Evolutionary conservation across 179 eudicot genomes (phyloP).

Genomic region (Silene noctiflora): DNA sequence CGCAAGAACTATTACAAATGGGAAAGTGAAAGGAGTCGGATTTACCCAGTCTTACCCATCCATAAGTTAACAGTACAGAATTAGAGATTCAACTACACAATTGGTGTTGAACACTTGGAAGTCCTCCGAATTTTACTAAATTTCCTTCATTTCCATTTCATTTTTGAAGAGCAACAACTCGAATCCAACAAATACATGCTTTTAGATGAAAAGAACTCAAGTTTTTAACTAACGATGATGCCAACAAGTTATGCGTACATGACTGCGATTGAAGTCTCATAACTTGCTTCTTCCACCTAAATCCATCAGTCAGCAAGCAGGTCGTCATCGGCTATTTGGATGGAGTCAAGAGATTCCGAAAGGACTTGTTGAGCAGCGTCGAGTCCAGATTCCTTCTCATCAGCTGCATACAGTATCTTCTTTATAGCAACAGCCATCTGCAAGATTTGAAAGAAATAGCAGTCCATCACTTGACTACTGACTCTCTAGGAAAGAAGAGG

Average conservation of each 20-base stretch:
- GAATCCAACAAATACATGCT: neutral
- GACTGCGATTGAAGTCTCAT: neutral
- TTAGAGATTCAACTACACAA: no score
- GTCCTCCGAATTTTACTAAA: neutral
- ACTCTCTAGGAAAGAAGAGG: slow-evolving; percentile 45
- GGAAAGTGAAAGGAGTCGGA: no score
- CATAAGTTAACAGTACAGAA: no score
- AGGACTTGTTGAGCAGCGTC: slow-evolving; percentile 58
- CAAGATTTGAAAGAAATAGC: slow-evolving; percentile 13
- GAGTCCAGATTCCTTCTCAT: slow-evolving; percentile 59
- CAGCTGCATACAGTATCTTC: slow-evolving; percentile 80
- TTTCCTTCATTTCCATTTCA: slow-evolving; percentile 6
- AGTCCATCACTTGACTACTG: slow-evolving; percentile 40
- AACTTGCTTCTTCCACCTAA: neutral
- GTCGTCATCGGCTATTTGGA: slow-evolving; percentile 17
- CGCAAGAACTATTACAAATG: no score
- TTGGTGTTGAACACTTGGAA: no score
- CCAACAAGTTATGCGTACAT: neutral
- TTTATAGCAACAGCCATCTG: slow-evolving; percentile 74
- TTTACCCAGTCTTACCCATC: no score
- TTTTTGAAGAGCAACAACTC: slow-evolving; percentile 3
- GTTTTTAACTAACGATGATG: neutral
- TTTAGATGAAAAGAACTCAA: neutral
- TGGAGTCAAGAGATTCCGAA: slow-evolving; percentile 27
- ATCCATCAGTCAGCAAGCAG: slow-evolving; percentile 17